Evolutionary conservation across 2,329 filamentous ascomycete species (phyloP), one percentile per base, ranked within the genome.

Genomic region (Orbilia brochopaga): DNA sequence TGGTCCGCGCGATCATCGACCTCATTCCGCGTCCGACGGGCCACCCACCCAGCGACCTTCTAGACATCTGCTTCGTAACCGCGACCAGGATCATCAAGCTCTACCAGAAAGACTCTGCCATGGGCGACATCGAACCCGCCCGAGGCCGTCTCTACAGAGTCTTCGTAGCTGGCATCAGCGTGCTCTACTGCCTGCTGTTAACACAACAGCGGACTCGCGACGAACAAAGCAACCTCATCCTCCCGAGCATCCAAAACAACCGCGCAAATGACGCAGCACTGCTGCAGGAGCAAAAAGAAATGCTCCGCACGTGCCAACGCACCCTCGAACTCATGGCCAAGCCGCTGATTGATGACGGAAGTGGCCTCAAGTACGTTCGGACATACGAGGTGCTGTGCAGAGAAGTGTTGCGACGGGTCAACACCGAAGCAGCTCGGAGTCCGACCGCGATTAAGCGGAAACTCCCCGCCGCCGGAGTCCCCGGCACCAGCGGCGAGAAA

Each of bases 351-450:
- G 69, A 73, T 35, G 69, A 73, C 17, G 69, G 69, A 1, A 73
- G 63, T 27, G 69, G 69, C 11, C 37, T 73, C 19, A 73, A 73
- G 24, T 73, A 73, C 19, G 69, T 73, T 2, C 37, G 69, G n/a
- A 73, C 69, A 6, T 73, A 67, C n/a, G 69, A 73, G 27, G 69
- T 73, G 8, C 69, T 73, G 2, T 73, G 69, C 32, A 42, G 69
- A 5, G 69, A 73, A 40, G 69, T 73, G 3, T 30, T 73, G 8
- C 53, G 69, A 19, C 32, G 69, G 27, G 69, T 73, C 1, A 66
- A 66, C 13, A 66, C 50, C 51, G 69, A 73, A 13, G 59, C 32
- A 11, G 62, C 52, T 3, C 57, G 46, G 46, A 66, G 61, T 24
- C 69, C 61, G 5, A 65, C 69, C 2, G 54, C 60, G 3, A 24